A percentile compares a stretch with the other conserved stretches of the same genome.
Conservation (phyloP, 2,329 filamentous ascomycete genomes). For the Furcasterigmium furcatum region DNA sequence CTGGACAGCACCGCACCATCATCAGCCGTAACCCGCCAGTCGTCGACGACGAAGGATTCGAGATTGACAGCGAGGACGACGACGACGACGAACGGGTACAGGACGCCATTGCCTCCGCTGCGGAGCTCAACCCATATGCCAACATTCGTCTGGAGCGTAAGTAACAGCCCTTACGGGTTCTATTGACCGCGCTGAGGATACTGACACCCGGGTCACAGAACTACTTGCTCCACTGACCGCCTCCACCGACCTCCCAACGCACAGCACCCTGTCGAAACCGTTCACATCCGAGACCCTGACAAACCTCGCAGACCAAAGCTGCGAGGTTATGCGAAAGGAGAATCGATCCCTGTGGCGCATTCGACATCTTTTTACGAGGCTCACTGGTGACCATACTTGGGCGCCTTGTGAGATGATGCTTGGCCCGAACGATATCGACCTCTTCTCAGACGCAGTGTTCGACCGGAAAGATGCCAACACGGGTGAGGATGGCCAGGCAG, state of each 20-base stretch:
- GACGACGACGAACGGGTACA: slow-evolving; percentile 62
- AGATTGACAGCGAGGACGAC: slow-evolving; percentile 65
- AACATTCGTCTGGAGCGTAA: slow-evolving; percentile 68
- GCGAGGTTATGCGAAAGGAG: slow-evolving; percentile 71
- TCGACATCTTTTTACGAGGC: slow-evolving; percentile 67
- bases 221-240: slow-evolving; percentile 73
- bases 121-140: slow-evolving; percentile 71
- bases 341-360: slow-evolving; percentile 70
- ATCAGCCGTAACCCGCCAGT: slow-evolving; percentile 71
- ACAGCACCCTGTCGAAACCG: slow-evolving; percentile 71
- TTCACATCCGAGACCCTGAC: slow-evolving; percentile 73
- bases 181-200: not conserved
- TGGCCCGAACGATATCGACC: slow-evolving; percentile 49
- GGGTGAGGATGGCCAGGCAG: not conserved
- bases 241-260: slow-evolving; percentile 69
- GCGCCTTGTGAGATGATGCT: slow-evolving; percentile 58
- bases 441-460: slow-evolving; percentile 42
- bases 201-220: slow-evolving; percentile 44
- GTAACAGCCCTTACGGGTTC: slow-evolving; percentile 19
- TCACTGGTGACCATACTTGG: slow-evolving; percentile 74
- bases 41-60: slow-evolving; percentile 75
- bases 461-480: not conserved
- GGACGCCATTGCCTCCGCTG: slow-evolving; percentile 59
- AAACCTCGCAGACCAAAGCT: slow-evolving; percentile 66
- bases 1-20: slow-evolving; percentile 68